Percentiles rank a stretch among this genome's conserved stretches.
Evolutionary conservation across 192 early-diverging fungal genomes (phyloP).

Genomic region (Mortierella claussenii): DNA sequence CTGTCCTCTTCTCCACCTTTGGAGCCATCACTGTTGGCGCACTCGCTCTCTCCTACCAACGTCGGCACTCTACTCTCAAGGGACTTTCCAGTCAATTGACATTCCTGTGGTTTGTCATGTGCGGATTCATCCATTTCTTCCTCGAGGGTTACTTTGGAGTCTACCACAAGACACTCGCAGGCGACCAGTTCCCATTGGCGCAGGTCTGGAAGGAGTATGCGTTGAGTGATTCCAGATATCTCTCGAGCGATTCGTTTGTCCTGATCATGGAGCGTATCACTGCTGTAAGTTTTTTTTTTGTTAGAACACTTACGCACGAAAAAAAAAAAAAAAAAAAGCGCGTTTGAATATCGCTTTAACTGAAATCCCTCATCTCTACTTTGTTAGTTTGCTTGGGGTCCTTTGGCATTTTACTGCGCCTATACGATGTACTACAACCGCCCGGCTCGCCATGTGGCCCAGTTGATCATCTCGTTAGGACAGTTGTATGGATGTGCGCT

Average conservation of each 20-base stretch:
- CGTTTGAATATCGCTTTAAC: too few relatives aligned
- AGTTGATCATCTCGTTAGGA: conserved; percentile 69
- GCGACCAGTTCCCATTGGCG: conserved; percentile 70
- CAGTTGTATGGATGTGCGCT: conserved; percentile 88
- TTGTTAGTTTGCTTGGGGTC: conserved; percentile 65
- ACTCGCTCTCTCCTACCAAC: conserved; percentile 21
- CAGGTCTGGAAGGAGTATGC: conserved; percentile 95
- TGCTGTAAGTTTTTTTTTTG: conserved; percentile 68
- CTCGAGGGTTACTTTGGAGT: conserved; percentile 90
- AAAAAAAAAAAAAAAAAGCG: too few relatives aligned
- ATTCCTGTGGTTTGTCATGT: conserved; percentile 87
- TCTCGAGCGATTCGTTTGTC: conserved; percentile 85
- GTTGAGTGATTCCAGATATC: conserved; percentile 87
- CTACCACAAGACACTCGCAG: conserved; percentile 74
- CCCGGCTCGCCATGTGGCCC: conserved; percentile 65
- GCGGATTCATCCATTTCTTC: conserved; percentile 82
- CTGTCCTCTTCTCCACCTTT: conserved; percentile 41
- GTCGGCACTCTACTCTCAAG: conserved; percentile 32
- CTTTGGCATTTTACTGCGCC: conserved; percentile 66
- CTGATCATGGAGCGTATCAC: conserved; percentile 90
- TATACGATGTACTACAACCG: conserved; percentile 63
- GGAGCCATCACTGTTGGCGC: conserved; percentile 36
- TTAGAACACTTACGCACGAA: too few relatives aligned
- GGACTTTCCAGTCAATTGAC: conserved; percentile 53
- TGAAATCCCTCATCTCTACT: too few relatives aligned